Conservation (phyloP, 1,139 yeast genomes). For the Schizosaccharomyces versatilis region DNA sequence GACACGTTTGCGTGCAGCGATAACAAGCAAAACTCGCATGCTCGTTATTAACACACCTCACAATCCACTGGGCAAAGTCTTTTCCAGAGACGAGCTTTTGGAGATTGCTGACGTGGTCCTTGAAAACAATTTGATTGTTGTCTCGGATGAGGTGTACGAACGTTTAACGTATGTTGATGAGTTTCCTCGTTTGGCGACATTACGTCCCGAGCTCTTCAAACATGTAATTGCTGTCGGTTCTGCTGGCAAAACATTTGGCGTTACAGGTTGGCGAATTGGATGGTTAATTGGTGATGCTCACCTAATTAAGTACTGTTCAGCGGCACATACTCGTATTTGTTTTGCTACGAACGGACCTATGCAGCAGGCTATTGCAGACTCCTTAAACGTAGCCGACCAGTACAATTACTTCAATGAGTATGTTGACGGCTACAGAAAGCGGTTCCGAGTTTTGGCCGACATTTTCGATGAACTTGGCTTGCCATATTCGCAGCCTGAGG, state of each 20-base stretch:
- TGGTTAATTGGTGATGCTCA: constrained; percentile 82
- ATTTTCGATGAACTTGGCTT: constrained; percentile 70
- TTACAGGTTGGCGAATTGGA: constrained; percentile 97
- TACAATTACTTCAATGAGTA: constrained; percentile 49
- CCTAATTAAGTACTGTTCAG: constrained; percentile 54
- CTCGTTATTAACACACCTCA: constrained; percentile 84
- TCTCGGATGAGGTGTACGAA: constrained; percentile 90
- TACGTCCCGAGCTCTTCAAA: constrained; percentile 54
- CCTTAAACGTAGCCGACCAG: constrained; percentile 37
- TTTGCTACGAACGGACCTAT: constrained; percentile 67
- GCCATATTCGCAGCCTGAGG: constrained; percentile 78
- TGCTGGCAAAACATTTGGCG: constrained; percentile 92
- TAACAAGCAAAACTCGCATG: constrained; percentile 57
- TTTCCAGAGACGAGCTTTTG: constrained; percentile 47
- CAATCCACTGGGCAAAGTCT: constrained; percentile 85
- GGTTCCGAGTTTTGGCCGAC: constrained; percentile 46
- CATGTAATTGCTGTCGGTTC: constrained; percentile 82
- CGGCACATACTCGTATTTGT: constrained; percentile 60
- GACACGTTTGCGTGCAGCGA: constrained; percentile 46
- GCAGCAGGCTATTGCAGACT: constrained; percentile 76
- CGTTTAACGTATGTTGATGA: constrained; percentile 46
- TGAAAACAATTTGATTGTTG: constrained; percentile 53
- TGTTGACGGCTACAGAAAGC: constrained; percentile 40
- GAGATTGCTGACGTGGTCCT: constrained; percentile 65
- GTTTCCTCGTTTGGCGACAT: constrained; percentile 67